These are phyloP conservation scores for Ascoidea tarda DNA, from an alignment of 805 yeast genomes.

Conservation along the genomic window DNA sequence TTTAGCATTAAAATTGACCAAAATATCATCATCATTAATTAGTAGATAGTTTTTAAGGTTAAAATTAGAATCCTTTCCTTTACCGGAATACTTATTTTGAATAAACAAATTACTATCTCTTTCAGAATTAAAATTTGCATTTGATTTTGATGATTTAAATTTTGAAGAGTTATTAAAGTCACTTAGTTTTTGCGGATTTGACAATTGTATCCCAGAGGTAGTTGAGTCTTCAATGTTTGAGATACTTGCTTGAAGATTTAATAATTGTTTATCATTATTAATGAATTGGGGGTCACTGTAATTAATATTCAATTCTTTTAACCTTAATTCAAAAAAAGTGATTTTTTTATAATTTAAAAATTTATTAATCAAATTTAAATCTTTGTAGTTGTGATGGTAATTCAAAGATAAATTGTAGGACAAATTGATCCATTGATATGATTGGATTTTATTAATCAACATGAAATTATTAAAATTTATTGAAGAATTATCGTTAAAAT, in stretches of 20 bases:
- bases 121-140: background rate
- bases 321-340: constrained; percentile 21
- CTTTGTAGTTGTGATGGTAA: constrained; percentile 34
- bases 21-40: background rate
- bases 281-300: background rate
- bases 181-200: background rate
- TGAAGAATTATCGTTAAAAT: background rate
- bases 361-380: constrained; percentile 20
- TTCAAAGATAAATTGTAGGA: constrained; percentile 32
- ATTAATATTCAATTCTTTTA: constrained; percentile 18
- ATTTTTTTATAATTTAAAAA: constrained; percentile 25
- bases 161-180: too few species aligned
- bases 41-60: background rate
- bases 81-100: background rate
- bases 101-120: too few species aligned
- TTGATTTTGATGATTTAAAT: background rate
- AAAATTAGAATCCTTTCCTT: background rate
- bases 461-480: constrained; percentile 18
- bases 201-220: background rate
- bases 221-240: background rate
- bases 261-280: background rate
- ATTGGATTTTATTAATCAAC: constrained; percentile 22
- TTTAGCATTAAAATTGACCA: constrained; percentile 12
- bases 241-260: background rate
- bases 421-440: constrained; percentile 37